These are phyloP conservation scores for Gynochthodes officinalis DNA, from an alignment of 257 asterid species.

Conservation along the genomic window DNA sequence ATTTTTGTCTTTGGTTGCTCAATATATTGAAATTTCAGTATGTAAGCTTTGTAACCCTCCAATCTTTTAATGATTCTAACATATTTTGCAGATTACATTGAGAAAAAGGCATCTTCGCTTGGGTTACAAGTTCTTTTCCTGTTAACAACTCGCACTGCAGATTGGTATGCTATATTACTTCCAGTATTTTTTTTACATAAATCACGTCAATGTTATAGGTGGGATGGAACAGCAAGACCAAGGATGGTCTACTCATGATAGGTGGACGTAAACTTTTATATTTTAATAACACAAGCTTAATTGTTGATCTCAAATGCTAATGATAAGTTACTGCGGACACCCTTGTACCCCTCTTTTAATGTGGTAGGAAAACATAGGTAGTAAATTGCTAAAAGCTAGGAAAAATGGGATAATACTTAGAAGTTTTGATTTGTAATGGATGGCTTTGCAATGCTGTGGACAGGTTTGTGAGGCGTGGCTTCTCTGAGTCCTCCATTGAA, in stretches of 20 bases:
- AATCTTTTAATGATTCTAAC: not conserved
- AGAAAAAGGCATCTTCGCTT: slow-evolving; percentile 82
- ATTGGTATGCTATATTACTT: slow-evolving; percentile 57
- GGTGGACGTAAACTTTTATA: not conserved
- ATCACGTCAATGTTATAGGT: not conserved
- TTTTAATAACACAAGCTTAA: not conserved
- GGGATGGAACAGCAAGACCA: not conserved
- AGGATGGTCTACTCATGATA: not conserved
- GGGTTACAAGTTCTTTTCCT: slow-evolving; percentile 78
- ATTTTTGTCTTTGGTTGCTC: not conserved
- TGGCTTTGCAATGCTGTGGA: slow-evolving; percentile 1
- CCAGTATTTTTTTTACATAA: not conserved
- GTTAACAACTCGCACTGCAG: slow-evolving; percentile 93
- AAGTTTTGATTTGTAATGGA: not conserved
- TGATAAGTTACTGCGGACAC: not conserved
- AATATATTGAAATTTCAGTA: not conserved
- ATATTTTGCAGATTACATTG: slow-evolving; percentile 70
- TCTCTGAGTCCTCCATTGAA: slow-evolving; percentile 70
- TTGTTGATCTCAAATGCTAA: not conserved
- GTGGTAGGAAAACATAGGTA: no score
- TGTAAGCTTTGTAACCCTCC: not conserved
- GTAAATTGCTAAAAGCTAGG: not conserved
- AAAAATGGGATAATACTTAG: not conserved
- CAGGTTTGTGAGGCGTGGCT: slow-evolving; percentile 98
- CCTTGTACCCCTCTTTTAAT: no score